A percentile compares a stretch with the other conserved stretches of the same genome.
phyloP scores from a whole-genome alignment of 805 yeast species.

The Kodamaea neixiangensis region DNA sequence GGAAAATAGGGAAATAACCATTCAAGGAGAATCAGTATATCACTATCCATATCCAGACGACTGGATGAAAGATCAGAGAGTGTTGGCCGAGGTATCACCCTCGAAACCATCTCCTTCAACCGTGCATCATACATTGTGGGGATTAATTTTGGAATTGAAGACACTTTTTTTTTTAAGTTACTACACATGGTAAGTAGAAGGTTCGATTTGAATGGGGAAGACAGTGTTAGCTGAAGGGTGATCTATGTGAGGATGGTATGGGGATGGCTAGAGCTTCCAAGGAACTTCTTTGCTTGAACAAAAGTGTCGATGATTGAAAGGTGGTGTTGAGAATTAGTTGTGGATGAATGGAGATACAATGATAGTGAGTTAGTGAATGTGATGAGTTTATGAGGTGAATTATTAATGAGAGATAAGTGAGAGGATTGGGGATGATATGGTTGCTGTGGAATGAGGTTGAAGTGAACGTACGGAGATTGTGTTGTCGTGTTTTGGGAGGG shows the following conservation, averaged over 20 bases:
- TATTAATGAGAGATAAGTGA: not conserved
- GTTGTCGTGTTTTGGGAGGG: no score
- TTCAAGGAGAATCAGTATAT: slow-evolving; percentile 31
- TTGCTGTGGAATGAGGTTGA: not conserved
- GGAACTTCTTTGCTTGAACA: not conserved
- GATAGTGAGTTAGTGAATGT: no score
- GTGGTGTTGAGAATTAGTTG: not conserved
- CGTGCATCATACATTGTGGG: not conserved
- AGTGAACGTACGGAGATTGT: not conserved
- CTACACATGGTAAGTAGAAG: not conserved
- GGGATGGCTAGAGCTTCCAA: not conserved
- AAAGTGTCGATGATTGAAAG: not conserved
- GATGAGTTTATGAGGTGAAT: no score
- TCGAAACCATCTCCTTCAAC: slow-evolving; percentile 4
- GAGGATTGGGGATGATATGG: not conserved
- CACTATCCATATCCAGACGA: slow-evolving; percentile 33
- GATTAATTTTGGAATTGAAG: not conserved
- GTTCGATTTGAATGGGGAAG: not conserved
- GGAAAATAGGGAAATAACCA: slow-evolving; percentile 37
- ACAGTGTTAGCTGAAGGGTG: not conserved
- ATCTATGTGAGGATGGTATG: not conserved
- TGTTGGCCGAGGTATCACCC: slow-evolving; percentile 13
- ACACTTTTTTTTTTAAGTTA: not conserved
- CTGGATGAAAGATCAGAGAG: slow-evolving; percentile 12
- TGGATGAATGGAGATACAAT: not conserved